Evolutionary conservation across 1,284 basidiomycete species (phyloP).

Genomic region (Clitocybe nebularis): DNA sequence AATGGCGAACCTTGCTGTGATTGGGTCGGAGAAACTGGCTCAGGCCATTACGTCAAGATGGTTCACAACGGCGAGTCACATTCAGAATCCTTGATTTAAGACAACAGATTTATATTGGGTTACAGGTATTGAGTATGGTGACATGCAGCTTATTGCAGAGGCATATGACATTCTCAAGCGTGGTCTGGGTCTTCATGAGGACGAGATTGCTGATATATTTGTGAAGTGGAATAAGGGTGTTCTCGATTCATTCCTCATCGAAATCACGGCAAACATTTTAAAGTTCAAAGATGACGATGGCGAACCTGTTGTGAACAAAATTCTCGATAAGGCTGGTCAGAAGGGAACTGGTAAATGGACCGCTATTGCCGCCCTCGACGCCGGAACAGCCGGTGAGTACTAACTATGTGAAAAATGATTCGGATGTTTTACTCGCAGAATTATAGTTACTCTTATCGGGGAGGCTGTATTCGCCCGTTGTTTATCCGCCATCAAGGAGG

Average conservation of each 20-base stretch:
- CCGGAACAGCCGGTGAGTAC: constrained; percentile 77
- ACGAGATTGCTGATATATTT: constrained; percentile 90
- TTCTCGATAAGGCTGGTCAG: constrained; percentile 95
- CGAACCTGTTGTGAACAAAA: constrained; percentile 86
- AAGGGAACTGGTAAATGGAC: constrained; percentile 99
- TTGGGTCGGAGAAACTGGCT: constrained; percentile 96
- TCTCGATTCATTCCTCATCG: constrained; percentile 98
- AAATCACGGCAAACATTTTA: constrained; percentile 95
- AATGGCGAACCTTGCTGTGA: constrained; percentile 98
- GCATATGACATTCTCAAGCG: constrained; percentile 98
- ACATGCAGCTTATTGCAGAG: constrained; percentile 99
- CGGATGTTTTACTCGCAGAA: background rate
- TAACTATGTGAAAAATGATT: constrained; percentile 4
- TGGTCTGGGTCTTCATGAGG: constrained; percentile 81
- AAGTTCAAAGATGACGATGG: constrained; percentile 97
- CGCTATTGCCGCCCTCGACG: constrained; percentile 95
- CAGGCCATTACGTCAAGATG: constrained; percentile 98
- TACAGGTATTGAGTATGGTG: constrained; percentile 96
- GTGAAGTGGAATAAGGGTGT: constrained; percentile 97
- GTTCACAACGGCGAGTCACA: constrained; percentile 87
- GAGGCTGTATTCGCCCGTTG: constrained; percentile 99
- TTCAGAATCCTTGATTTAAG: constrained; percentile 11
- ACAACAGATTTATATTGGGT: constrained; percentile 11
- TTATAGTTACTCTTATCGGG: constrained; percentile 91
- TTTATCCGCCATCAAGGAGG: constrained; percentile 96